Evolutionary conservation across 1,284 basidiomycete species (phyloP).

Genomic region (Termitomyces sp.): DNA sequence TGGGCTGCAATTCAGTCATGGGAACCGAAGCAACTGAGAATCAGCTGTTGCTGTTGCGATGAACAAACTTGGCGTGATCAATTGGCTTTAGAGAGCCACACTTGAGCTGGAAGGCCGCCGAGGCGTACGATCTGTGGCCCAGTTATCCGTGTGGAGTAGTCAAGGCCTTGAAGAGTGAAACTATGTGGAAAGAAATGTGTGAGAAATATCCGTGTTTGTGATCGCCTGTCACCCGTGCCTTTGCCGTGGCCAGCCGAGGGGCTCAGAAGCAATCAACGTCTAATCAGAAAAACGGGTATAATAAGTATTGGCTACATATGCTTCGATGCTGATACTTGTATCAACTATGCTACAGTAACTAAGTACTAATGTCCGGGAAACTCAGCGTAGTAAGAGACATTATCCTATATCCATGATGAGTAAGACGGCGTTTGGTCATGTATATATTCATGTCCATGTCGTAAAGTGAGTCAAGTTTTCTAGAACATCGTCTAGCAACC

Average conservation of each 20-base stretch:
- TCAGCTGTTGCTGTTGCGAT: neutral
- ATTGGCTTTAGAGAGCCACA: conserved; percentile 8
- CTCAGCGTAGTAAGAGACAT: neutral
- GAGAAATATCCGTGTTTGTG: conserved; percentile 4
- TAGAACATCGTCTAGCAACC: conserved; percentile 12
- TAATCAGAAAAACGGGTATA: neutral
- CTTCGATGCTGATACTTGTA: neutral
- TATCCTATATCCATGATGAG: neutral
- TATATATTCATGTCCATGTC: neutral
- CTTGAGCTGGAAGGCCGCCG: conserved; percentile 6
- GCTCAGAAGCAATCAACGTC: neutral
- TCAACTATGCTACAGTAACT: neutral
- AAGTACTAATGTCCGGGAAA: neutral
- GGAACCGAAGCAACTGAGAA: neutral
- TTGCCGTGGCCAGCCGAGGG: neutral
- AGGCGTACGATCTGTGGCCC: neutral
- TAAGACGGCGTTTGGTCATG: neutral
- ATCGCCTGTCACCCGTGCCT: conserved; percentile 1
- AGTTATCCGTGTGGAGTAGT: neutral
- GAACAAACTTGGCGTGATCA: neutral
- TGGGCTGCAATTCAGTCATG: conserved; percentile 54
- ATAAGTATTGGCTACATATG: conserved; percentile 2
- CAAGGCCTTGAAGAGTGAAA: neutral
- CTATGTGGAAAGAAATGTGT: conserved; percentile 2
- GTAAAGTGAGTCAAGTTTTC: neutral